Base-by-base conservation (phyloP, 352 stramenopile genomes). In the Phytopythium montanum region DNA sequence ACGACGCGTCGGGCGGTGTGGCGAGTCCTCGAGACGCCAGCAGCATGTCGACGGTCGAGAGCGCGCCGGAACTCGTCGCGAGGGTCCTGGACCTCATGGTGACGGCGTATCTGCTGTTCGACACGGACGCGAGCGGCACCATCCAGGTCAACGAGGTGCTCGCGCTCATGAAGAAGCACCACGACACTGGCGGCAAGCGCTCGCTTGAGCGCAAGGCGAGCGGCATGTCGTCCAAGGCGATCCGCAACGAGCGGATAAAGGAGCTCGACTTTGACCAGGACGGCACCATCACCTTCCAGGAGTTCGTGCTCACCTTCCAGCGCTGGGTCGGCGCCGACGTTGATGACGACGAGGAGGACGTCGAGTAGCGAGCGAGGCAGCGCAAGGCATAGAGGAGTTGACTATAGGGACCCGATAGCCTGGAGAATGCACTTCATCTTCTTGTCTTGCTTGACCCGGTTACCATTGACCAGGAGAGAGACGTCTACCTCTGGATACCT, bases 291-390 rank as follows among this genome's bases (percentile, higher is more conserved):
- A 95, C 87, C 23, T 96, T 94, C 59, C 83, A 94, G 60, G 88
- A 96, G 60, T 96, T 96, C 48, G 73, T 96, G 31, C 73, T 93
- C 38, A 93, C 88, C 28, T 96, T 95, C 54, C 81, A 94, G 58
- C 87, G 84, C 31, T 96, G 88, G 88, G 83, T 91, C 50, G 83
- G 82, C 29, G 75, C 72, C 14, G 84, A 94, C 29, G 5, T 34
- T 3, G 79, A 89, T 14, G 42, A 64, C n/a, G 62, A 64, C 14
- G 56, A 74, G 14, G 51, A 55, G 39, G 19, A 75, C 4, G 49
- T 2, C n/a, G 18, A 29, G 26, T 19, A 56, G 2, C 19, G 33
- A 38, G 8, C 33, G 16, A 18, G 33, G 2, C 19, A 56, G 16
- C n/a, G 9, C 12, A 33, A 33, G 26, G 14, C 13, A n/a, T 0